A percentile compares a stretch with the other conserved stretches of the same genome.
These are phyloP conservation scores for Thelonectria discophora DNA, from an alignment of 2,329 filamentous ascomycete species.

Conservation along the genomic window DNA sequence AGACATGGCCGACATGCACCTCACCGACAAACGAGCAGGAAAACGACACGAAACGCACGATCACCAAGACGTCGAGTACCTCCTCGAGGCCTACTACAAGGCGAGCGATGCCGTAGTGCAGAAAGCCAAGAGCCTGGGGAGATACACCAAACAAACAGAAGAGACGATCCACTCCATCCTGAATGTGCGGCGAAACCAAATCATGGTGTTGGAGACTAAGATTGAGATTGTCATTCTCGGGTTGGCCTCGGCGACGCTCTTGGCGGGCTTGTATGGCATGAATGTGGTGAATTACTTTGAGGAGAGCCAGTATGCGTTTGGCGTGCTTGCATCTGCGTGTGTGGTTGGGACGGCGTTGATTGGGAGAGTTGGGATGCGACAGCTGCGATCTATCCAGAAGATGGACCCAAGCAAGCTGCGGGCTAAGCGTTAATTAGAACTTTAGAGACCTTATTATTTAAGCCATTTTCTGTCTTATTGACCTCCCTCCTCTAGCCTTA, in stretches of 20 bases:
- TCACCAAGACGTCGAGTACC: constrained; percentile 13
- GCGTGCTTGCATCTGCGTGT: neutral
- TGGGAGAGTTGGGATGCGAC: neutral
- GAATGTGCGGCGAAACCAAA: constrained; percentile 15
- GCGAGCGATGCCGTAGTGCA: constrained; percentile 7
- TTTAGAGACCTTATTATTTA: too few relatives aligned
- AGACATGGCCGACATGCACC: constrained; percentile 15
- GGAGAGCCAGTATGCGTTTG: constrained; percentile 8
- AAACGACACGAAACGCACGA: constrained; percentile 1
- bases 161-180: constrained; percentile 13
- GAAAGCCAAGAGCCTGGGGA: neutral
- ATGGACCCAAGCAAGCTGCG: neutral
- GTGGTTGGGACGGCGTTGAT: neutral
- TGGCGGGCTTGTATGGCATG: constrained; percentile 14
- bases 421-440: neutral
- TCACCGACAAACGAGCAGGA: constrained; percentile 1
- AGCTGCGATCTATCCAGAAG: neutral
- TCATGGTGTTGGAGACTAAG: constrained; percentile 12
- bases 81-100: constrained; percentile 16
- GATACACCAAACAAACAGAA: constrained; percentile 5
- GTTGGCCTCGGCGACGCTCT: neutral
- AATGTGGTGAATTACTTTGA: constrained; percentile 15
- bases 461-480: too few relatives aligned
- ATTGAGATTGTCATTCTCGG: constrained; percentile 13
- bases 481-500: too few relatives aligned